Evolutionary conservation across 1,284 basidiomycete genomes (phyloP).

Genomic region (Lignosus rhinocerotis): DNA sequence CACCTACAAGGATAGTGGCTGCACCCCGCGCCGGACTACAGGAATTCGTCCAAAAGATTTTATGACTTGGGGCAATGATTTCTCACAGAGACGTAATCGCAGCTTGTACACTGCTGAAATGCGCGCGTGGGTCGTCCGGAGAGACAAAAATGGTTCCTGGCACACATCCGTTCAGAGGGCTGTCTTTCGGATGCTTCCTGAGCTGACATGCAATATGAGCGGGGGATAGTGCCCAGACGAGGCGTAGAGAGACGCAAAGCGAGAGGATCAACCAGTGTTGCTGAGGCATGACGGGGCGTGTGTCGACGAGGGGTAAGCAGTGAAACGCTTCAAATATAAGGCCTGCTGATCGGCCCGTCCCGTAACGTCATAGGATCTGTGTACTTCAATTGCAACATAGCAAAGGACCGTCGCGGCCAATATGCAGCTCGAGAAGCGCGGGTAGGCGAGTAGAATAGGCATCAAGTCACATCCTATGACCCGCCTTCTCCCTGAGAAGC

Average conservation of each 20-base stretch:
- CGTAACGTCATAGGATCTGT: too few relatives aligned
- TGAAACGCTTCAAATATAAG: not conserved
- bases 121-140: slow-evolving; percentile 42
- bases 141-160: slow-evolving; percentile 60
- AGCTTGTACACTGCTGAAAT: slow-evolving; percentile 51
- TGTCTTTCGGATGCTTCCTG: slow-evolving; percentile 41
- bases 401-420: too few relatives aligned
- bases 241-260: not conserved
- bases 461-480: too few relatives aligned
- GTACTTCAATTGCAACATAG: too few relatives aligned
- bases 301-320: not conserved
- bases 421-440: too few relatives aligned
- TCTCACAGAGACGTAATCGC: slow-evolving; percentile 55
- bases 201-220: slow-evolving; percentile 50
- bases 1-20: slow-evolving; percentile 56
- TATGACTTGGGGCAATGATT: not conserved
- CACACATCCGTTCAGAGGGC: slow-evolving; percentile 55
- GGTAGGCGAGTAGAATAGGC: too few relatives aligned
- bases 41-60: not conserved
- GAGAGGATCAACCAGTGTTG: not conserved
- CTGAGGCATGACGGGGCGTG: not conserved
- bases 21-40: slow-evolving; percentile 40
- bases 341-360: slow-evolving; percentile 1
- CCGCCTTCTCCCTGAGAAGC: too few relatives aligned
- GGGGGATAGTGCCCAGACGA: slow-evolving; percentile 42